Evolutionary conservation across 257 asterid species (phyloP), one percentile per base, ranked within the genome.

Genomic region (Parsonsia alboflavescens): DNA sequence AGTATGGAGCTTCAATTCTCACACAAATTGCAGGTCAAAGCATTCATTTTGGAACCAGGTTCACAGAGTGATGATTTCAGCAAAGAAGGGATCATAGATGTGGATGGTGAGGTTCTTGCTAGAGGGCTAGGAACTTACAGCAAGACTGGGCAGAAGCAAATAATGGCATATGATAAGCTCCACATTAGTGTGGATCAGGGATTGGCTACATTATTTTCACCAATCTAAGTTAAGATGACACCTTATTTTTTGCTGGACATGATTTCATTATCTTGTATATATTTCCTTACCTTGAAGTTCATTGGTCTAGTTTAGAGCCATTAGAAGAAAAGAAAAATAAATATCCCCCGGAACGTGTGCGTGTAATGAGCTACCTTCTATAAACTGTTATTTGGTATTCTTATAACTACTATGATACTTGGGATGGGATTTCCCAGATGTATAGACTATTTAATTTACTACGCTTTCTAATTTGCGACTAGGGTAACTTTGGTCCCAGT

Each of bases 41-140:
- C 92, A 41, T 89, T 95, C 62, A 26, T 86, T 71, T 80, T 92
- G 87, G 91, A 92, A 83, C 97, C 99, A 2, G 99, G 97, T 39
- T 54, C 84, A 48, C 88, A 85, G 66, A 70, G 64, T 1, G 82
- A 84, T 26, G 85, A 89, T 80, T 82, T 89, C 22, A 41, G 53
- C 19, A 81, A 64, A 76, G 87, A 73, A 69, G 88, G 88, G 70
- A 80, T 82, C 41, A 75, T 85, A 21, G 88, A 85, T 36, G 84
- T 80, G 6, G 88, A 85, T 45, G 88, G 88, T n/a, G 88, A 85
- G 77, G 85, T 85, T 56, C 80, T 95, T 71, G 98, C 99, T 16
- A 86, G 94, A 74, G 96, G 99, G 46, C 79, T 82, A 79, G 96
- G 96, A 70, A 81, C 89, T 12, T 95, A 89, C 84, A 87, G 88